These are phyloP conservation scores for Ampelomyces quisqualis DNA, from an alignment of 2,329 filamentous ascomycete species.

Conservation along the genomic window DNA sequence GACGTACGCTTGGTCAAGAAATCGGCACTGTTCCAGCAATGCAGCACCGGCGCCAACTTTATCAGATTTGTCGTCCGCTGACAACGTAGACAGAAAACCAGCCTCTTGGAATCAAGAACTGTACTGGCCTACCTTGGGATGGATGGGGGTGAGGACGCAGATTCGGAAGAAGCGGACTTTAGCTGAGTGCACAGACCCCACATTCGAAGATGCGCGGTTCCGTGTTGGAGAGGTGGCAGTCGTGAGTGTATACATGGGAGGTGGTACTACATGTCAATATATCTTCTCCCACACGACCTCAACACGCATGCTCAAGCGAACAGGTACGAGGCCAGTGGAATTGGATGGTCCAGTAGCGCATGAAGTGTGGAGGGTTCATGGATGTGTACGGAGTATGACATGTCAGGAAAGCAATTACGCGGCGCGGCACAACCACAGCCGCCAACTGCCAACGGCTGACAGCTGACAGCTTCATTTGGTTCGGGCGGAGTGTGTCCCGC, in stretches of 20 bases:
- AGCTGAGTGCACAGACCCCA: conserved; percentile 22
- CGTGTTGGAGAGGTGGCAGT: conserved; percentile 10
- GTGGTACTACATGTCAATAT: conserved; percentile 22
- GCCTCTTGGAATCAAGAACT: conserved; percentile 33
- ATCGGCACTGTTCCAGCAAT: not conserved
- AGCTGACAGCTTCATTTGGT: conserved; percentile 7
- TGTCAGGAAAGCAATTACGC: too few relatives aligned
- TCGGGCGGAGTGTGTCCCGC: conserved; percentile 6
- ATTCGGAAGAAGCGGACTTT: conserved; percentile 37
- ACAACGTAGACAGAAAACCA: conserved; percentile 31
- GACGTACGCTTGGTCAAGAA: not conserved
- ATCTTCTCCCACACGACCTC: conserved; percentile 13
- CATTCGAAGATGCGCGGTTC: conserved; percentile 8
- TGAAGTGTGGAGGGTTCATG: not conserved
- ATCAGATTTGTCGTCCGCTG: conserved; percentile 8
- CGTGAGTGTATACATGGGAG: conserved; percentile 15
- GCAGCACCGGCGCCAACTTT: too few relatives aligned
- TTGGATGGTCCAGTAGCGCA: conserved; percentile 8
- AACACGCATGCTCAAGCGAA: conserved; percentile 12
- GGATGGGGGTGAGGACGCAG: conserved; percentile 21
- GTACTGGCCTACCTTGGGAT: conserved; percentile 41
- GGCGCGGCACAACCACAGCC: too few relatives aligned
- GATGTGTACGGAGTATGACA: too few relatives aligned
- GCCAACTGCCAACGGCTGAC: not conserved
- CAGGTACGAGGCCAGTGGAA: not conserved